A percentile compares a stretch with the other conserved stretches of the same genome.
These are phyloP conservation scores for Yamadazyma nakazawae DNA, from an alignment of 805 yeast genomes.

Conservation along the genomic window DNA sequence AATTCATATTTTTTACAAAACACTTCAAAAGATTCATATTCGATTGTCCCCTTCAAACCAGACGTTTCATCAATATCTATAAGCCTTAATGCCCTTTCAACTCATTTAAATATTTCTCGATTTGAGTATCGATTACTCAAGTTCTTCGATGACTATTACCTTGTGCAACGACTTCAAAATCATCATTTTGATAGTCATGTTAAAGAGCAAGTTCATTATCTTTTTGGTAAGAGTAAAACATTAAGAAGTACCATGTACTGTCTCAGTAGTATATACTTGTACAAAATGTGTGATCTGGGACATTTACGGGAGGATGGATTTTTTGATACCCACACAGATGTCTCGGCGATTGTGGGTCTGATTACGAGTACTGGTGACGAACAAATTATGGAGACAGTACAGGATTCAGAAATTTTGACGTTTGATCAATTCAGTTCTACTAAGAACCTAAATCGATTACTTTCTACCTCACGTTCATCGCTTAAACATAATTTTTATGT, in stretches of 20 bases:
- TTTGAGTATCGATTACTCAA: slow-evolving; percentile 11
- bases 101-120: background rate
- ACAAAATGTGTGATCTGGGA: slow-evolving; percentile 3
- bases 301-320: background rate
- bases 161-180: slow-evolving; percentile 1
- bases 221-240: slow-evolving; percentile 4
- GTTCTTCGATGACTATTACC: slow-evolving; percentile 8
- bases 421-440: background rate
- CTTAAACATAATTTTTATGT: slow-evolving; percentile 11
- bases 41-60: background rate
- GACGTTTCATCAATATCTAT: background rate
- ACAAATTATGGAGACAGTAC: background rate
- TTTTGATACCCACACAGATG: background rate
- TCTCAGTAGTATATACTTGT: slow-evolving; percentile 7
- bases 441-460: background rate
- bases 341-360: background rate
- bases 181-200: slow-evolving; percentile 3
- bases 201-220: slow-evolving; percentile 3
- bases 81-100: slow-evolving; percentile 4
- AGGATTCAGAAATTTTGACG: background rate
- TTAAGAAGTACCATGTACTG: slow-evolving; percentile 5
- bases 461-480: background rate
- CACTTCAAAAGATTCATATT: too few relatives aligned
- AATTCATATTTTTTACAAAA: too few relatives aligned
- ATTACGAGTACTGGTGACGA: background rate